A percentile compares a stretch with the other conserved stretches of the same genome.
Evolutionary conservation across 495 filamentous ascomycete species (phyloP).

Genomic region (Penicillium arizonense): DNA sequence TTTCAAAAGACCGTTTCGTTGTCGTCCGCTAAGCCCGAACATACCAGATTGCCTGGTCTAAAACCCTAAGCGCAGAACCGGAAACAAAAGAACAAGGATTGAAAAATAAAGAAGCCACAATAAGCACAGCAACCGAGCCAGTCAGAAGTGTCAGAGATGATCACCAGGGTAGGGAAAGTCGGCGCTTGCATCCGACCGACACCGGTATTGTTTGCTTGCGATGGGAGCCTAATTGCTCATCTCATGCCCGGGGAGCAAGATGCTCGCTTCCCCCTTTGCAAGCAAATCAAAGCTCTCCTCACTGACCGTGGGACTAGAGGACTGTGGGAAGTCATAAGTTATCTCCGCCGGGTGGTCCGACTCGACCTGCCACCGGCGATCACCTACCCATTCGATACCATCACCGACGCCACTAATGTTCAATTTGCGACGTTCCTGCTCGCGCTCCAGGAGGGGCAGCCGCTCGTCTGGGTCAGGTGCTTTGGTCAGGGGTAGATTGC

Average conservation of each 20-base stretch:
- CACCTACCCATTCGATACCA: conserved; percentile 56
- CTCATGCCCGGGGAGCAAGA: conserved; percentile 30
- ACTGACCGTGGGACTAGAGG: conserved; percentile 46
- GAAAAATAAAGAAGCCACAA: neutral
- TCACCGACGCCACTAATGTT: conserved; percentile 40
- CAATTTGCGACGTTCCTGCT: conserved; percentile 29
- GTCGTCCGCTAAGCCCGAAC: neutral
- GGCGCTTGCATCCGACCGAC: neutral
- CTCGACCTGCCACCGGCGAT: conserved; percentile 30
- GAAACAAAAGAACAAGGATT: neutral
- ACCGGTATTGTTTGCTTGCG: conserved; percentile 1
- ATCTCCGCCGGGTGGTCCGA: conserved; percentile 10
- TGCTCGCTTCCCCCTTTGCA: conserved; percentile 46
- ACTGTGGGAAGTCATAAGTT: conserved; percentile 14
- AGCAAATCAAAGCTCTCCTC: conserved; percentile 65
- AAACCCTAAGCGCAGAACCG: neutral
- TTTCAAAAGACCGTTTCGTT: neutral
- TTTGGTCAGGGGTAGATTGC: conserved; percentile 55
- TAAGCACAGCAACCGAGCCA: neutral
- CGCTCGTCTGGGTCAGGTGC: conserved; percentile 4
- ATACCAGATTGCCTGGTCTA: neutral
- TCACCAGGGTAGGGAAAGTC: conserved; percentile 1
- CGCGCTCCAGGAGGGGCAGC: conserved; percentile 48
- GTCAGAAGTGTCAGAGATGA: neutral
- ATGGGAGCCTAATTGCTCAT: conserved; percentile 4